Evolutionary conservation across 805 yeast genomes (phyloP).

Genomic region (Cyberlindnera mycetangii): DNA sequence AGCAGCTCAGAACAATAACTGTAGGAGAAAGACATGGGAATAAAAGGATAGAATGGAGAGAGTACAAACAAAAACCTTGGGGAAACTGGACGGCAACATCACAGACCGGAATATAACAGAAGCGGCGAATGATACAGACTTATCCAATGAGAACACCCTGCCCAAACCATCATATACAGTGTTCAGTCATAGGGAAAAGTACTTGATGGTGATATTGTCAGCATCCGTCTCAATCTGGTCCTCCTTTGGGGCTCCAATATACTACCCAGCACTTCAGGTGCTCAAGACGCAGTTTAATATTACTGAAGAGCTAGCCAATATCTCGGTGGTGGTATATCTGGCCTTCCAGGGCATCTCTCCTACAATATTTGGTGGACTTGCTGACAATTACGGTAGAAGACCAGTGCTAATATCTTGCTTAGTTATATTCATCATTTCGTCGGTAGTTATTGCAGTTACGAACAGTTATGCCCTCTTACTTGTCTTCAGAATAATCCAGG

Average conservation of each 20-base stretch:
- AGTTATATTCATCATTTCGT: conserved; percentile 53
- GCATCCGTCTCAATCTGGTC: conserved; percentile 56
- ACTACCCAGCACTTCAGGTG: conserved; percentile 72
- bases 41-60: background rate
- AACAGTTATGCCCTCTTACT: conserved; percentile 57
- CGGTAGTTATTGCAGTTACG: conserved; percentile 62
- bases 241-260: conserved; percentile 70
- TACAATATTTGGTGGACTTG: conserved; percentile 59
- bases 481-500: conserved; percentile 68
- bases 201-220: conserved; percentile 3
- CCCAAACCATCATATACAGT: conserved; percentile 10
- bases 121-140: background rate
- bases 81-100: background rate
- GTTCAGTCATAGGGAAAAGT: conserved; percentile 6
- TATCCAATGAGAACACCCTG: background rate
- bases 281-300: conserved; percentile 54
- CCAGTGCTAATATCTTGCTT: conserved; percentile 59
- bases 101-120: background rate
- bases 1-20: too few species aligned
- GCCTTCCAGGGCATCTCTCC: conserved; percentile 78
- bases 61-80: background rate
- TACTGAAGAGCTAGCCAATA: conserved; percentile 54
- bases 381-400: conserved; percentile 72
- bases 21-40: background rate
- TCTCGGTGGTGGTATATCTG: conserved; percentile 75